Evolutionary conservation across 768 basidiomycete species (phyloP), one percentile per base, ranked within the genome.

Genomic region (Aureoboletus auriporus): DNA sequence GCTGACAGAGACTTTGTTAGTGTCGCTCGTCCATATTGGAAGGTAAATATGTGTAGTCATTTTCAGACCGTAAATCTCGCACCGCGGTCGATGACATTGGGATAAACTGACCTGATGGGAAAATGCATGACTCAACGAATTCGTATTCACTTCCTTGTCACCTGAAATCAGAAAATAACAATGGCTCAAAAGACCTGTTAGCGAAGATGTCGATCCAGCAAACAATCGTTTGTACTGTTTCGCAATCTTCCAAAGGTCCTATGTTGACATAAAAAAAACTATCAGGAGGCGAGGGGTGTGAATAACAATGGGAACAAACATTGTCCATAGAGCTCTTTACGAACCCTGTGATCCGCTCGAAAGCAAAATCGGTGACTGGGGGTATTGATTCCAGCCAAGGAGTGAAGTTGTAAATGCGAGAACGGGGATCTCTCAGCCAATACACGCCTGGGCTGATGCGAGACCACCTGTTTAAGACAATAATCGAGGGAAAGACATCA

Each of bases 171-270:
- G 74, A 61, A 92, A 91, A 63, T 96, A 98, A 14, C 95, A 80
- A 41, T 97, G 93, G 38, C 81, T 75, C 37, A 96, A 73, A 58
- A 93, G 81, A 31, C 87, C 84, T 0, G 91, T 85, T 44, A 96
- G 66, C 1, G 91, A 93, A 8, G 93, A 95, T 0, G 94, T 98
- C 4, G 91, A 94, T 4, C 94, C 95, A 2, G 80, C 79, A 62
- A 89, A 96, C 26, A 59, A 71, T 37, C 78, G 77, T 0, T 75
- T 67, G 51, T 89, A 74, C 37, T 69, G 64, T 54, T 76, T 72
- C 2, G 88, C 86, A 12, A 95, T 68, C 9, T 60, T 57, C 51
- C 74, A 72, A 9, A 95, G 69, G 48, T 90, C 86, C 86, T 93
- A 46, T 16, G 16, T 14, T 11, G 12, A 14, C 5, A 13, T 33